Percentiles rank a stretch among this genome's conserved stretches.
Evolutionary conservation across 192 early-diverging fungal species (phyloP).

Genomic region (Neocallimastix lanati): DNA sequence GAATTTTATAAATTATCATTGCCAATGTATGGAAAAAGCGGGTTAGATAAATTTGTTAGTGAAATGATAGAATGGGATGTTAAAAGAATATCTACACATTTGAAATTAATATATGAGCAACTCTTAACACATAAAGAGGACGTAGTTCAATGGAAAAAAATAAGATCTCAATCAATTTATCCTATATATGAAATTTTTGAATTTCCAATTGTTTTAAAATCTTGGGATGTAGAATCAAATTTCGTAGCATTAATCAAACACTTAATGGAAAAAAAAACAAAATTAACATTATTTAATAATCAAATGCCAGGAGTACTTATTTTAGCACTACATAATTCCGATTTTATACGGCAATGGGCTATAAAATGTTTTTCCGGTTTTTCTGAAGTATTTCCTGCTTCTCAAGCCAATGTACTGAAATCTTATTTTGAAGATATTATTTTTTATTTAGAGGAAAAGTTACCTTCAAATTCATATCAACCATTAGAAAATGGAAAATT

Average conservation of each 20-base stretch:
- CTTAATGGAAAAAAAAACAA: not conserved
- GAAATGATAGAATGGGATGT: not conserved
- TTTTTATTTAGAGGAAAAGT: not conserved
- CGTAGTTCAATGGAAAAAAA: not conserved
- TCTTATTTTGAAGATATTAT: not conserved
- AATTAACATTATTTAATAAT: not conserved
- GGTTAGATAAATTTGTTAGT: not conserved
- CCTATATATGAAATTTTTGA: not conserved
- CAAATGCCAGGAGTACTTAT: not conserved
- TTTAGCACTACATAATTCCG: not conserved
- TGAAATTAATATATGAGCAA: not conserved
- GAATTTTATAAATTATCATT: not conserved
- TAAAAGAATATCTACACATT: not conserved
- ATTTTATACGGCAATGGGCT: not conserved
- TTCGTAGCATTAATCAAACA: not conserved
- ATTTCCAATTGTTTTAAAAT: not conserved
- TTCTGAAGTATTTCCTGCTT: not conserved
- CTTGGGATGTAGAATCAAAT: not conserved
- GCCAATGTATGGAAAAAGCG: not conserved
- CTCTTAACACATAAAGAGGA: not conserved
- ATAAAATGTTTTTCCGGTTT: not conserved
- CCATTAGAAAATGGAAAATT: not conserved
- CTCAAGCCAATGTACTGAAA: not conserved
- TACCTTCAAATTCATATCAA: not conserved
- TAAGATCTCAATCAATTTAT: not conserved